Conservation (phyloP, 169 alveolate species). For the Cryptosporidium muris region DNA sequence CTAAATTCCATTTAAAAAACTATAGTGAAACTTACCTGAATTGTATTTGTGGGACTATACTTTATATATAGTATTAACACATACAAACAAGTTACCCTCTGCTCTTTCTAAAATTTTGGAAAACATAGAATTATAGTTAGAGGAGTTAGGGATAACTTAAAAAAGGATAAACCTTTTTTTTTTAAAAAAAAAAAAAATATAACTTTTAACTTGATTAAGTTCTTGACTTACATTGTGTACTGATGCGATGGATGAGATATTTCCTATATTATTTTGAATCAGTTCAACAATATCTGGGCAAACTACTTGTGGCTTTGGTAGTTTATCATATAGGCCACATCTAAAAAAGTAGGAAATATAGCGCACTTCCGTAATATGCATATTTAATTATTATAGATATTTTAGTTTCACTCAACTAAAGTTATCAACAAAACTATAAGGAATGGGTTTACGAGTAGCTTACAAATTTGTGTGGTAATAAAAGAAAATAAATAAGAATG, state of each 20-base stretch:
- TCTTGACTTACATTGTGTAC: background rate
- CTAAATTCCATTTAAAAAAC: background rate
- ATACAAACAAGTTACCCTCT: conserved; percentile 30
- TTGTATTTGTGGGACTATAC: conserved; percentile 10
- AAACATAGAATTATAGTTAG: background rate
- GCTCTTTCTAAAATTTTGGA: conserved; percentile 3
- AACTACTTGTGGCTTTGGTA: conserved; percentile 15
- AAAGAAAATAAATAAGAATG: background rate
- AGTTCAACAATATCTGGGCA: conserved; percentile 61
- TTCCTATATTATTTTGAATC: conserved; percentile 4
- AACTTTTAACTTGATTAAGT: background rate
- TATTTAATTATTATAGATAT: background rate
- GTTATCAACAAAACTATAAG: too few species aligned
- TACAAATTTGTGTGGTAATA: too few species aligned
- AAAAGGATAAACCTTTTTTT: background rate
- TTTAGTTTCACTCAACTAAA: too few species aligned
- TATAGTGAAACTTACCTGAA: conserved; percentile 26
- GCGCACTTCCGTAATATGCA: conserved; percentile 20
- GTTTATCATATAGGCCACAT: conserved; percentile 59
- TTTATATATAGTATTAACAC: conserved; percentile 12
- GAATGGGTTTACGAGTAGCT: too few species aligned
- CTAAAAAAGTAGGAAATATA: conserved; percentile 40
- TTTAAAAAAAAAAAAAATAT: background rate
- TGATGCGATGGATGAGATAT: background rate
- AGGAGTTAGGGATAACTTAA: background rate